These are phyloP conservation scores for Aspergillus fumigatus DNA, from an alignment of 2,329 filamentous ascomycete species.

Conservation along the genomic window DNA sequence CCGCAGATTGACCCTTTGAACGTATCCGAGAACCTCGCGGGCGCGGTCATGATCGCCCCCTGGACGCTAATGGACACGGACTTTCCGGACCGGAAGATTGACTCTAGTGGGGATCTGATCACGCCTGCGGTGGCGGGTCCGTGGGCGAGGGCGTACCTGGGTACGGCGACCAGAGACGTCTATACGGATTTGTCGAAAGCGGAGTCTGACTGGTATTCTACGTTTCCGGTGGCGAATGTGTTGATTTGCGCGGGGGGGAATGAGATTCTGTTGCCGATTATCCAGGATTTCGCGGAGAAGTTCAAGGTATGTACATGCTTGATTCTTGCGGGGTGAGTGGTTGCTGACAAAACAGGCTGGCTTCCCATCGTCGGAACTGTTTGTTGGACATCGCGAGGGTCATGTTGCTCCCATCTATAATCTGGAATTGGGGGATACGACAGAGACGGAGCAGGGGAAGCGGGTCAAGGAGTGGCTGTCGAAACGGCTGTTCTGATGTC, in stretches of 20 bases:
- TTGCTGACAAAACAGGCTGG: constrained; percentile 19
- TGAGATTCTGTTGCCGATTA: constrained; percentile 55
- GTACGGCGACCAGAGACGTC: constrained; percentile 36
- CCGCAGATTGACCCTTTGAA: constrained; percentile 44
- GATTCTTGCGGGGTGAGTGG: no score
- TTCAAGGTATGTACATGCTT: constrained; percentile 30
- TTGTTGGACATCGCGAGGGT: constrained; percentile 35
- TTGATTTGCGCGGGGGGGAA: constrained; percentile 52
- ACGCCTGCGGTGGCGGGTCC: constrained; percentile 34
- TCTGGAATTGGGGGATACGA: constrained; percentile 30
- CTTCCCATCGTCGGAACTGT: constrained; percentile 28
- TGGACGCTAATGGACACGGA: constrained; percentile 53
- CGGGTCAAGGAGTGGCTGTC: constrained; percentile 33
- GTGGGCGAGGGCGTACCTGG: constrained; percentile 50
- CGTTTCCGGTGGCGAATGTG: constrained; percentile 46
- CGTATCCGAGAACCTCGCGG: constrained; percentile 44
- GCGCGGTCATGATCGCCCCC: constrained; percentile 52
- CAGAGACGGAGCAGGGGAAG: constrained; percentile 38
- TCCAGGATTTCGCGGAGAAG: constrained; percentile 47
- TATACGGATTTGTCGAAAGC: constrained; percentile 53
- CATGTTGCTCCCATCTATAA: constrained; percentile 43
- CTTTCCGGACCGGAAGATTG: constrained; percentile 40
- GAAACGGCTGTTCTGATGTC: constrained; percentile 15
- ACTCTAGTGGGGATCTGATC: constrained; percentile 51
- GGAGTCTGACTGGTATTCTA: constrained; percentile 50